Evolutionary conservation across 148 eudicot species (phyloP).

Genomic region (Heliamphora exappendiculata): DNA sequence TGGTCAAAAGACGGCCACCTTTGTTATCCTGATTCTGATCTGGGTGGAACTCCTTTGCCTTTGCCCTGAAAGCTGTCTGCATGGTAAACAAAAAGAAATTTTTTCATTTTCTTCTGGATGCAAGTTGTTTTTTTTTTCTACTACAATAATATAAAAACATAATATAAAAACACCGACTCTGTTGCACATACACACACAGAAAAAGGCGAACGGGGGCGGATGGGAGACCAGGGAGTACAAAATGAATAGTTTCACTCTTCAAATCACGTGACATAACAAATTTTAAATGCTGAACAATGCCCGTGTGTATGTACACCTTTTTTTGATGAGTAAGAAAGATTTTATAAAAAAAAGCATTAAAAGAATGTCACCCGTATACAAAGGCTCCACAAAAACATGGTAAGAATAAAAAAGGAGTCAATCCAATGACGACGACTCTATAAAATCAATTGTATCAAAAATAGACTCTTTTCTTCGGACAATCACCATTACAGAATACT

Average conservation of each 20-base stretch:
- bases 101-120: not conserved
- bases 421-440: no score
- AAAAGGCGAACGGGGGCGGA: not conserved
- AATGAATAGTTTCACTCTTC: not conserved
- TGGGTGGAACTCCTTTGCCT: slow-evolving; percentile 91
- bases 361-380: no score
- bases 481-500: no score
- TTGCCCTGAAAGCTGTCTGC: slow-evolving; percentile 90
- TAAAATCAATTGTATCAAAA: no score
- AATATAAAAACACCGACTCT: not conserved
- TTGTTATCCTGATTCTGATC: slow-evolving; percentile 91
- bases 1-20: slow-evolving; percentile 33
- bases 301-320: no score
- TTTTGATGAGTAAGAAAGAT: no score
- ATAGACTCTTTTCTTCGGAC: no score
- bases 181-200: not conserved
- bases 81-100: slow-evolving; percentile 4
- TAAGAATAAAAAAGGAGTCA: no score
- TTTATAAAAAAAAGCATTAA: no score
- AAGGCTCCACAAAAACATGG: no score
- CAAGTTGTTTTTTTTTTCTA: not conserved
- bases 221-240: no score
- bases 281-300: no score
- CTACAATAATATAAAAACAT: not conserved
- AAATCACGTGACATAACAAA: not conserved